Base-by-base conservation (phyloP, 1,284 basidiomycete species). In the Ceratobasidium sp. region DNA sequence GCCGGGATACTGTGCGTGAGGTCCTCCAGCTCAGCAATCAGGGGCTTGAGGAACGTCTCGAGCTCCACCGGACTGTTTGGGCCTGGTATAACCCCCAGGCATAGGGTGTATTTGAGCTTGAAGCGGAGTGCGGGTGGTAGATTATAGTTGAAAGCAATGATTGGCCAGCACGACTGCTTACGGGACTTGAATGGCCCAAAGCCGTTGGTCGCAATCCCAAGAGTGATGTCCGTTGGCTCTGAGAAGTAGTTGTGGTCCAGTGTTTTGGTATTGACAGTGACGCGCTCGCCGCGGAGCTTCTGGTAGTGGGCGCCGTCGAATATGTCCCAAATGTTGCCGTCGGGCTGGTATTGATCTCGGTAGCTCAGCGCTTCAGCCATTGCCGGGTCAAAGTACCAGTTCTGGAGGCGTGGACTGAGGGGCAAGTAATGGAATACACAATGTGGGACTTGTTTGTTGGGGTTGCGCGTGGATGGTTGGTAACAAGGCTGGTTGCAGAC, bases 81-180 rank as follows among this genome's bases (percentile, higher is more conserved):
- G 9, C 80, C 79, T 0, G 77, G 77, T 10, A 81, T 79, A 58
- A 80, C 61, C 12, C 79, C 79, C 5, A 81, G 58, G 46, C 71
- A 75, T 20, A 80, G 42, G 5, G 79, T 56, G 39, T 81, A 61
- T n/a, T 70, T 33, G 20, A 77, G 58, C 18, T 77, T 78, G 18
- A 64, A 58, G 1, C 79, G 79, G 7, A 68, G 39, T 20, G 66
- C n/a, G 0, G 80, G 80, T 0, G 73, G 78, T 4, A 81, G 78
- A 63, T 81, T 81, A 40, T 77, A 79, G 51, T 80, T 81, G 69
- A 81, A 64, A 0, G 63, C 23, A 40, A 81, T 61, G 2, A 80
- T 60, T 0, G 80, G 80, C 79, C 79, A 80, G 58, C 83, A 83
- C 0, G 86, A 87, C 20, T 84, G 81, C 15, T 84, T 85, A 5